Evolutionary conservation across 2,329 filamentous ascomycete genomes (phyloP).

Genomic region (Rhynchosporium agropyri): DNA sequence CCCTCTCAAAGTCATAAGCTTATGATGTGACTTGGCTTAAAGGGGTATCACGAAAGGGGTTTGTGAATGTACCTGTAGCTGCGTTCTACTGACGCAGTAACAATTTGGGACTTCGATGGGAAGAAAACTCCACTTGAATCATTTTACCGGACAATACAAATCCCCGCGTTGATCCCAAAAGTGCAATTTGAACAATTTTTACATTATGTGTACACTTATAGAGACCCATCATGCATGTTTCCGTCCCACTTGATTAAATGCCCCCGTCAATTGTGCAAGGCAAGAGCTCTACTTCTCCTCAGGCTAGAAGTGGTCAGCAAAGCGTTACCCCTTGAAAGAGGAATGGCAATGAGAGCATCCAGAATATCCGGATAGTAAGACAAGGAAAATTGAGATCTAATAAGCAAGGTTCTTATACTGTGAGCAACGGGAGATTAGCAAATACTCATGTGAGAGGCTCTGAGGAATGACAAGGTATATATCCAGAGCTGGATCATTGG

Average conservation of each 20-base stretch:
- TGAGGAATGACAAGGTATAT: no score
- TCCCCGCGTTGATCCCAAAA: not conserved
- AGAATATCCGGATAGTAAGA: not conserved
- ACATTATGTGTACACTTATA: conserved; percentile 32
- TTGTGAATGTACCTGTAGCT: no score
- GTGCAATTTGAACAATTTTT: conserved; percentile 17
- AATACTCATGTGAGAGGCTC: no score
- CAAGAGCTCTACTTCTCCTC: conserved; percentile 22
- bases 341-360: conserved; percentile 20
- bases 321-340: conserved; percentile 27
- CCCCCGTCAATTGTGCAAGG: conserved; percentile 11
- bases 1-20: no score
- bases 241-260: conserved; percentile 1
- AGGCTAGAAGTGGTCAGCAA: conserved; percentile 30
- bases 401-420: conserved; percentile 34
- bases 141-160: no score
- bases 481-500: no score
- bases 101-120: no score
- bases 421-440: no score
- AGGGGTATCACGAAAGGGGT: no score
- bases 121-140: no score
- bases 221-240: conserved; percentile 3
- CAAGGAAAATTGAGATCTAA: not conserved
- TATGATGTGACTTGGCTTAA: no score
- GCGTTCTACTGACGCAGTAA: no score